A percentile compares a stretch with the other conserved stretches of the same genome.
Conservation (phyloP, 768 basidiomycete species). For the Lactarius evosmus region DNA sequence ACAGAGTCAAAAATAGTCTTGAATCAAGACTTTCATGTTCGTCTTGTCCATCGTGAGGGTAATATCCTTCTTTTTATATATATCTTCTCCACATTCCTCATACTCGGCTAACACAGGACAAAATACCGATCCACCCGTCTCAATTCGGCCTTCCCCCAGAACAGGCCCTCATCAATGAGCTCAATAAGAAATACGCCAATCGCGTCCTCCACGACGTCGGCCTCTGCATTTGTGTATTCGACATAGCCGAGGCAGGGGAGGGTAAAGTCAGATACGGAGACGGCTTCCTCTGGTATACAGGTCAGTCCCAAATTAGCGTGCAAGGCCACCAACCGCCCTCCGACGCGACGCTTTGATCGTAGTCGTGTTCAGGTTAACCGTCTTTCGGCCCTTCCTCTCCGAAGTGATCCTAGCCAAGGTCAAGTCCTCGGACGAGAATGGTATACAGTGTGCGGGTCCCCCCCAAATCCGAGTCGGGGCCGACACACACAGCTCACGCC, state of each 20-base stretch:
- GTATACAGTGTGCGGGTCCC: conserved; percentile 65
- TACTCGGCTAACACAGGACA: conserved; percentile 58
- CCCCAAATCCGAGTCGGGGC: background rate
- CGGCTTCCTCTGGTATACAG: conserved; percentile 92
- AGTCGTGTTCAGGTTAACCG: conserved; percentile 88
- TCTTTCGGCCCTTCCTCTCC: conserved; percentile 87
- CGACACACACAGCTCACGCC: background rate
- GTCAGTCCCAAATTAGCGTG: conserved; percentile 41
- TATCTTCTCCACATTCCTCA: background rate
- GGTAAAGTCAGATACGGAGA: conserved; percentile 95
- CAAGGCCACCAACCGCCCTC: background rate
- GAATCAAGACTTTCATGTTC: conserved; percentile 33
- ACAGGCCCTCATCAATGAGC: conserved; percentile 75
- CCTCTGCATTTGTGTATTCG: conserved; percentile 86
- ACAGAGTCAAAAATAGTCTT: background rate
- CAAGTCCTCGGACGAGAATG: conserved; percentile 79
- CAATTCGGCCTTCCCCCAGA: conserved; percentile 77
- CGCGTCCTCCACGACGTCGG: conserved; percentile 87
- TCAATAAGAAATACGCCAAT: conserved; percentile 97
- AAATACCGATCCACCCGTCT: conserved; percentile 82
- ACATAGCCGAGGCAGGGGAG: conserved; percentile 81
- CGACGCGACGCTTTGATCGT: conserved; percentile 1
- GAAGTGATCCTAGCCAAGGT: conserved; percentile 91
- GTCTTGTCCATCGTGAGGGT: conserved; percentile 39
- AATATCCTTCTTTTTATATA: background rate